These are phyloP conservation scores for Fusarium nematophilum DNA, from an alignment of 2,329 filamentous ascomycete genomes.

Conservation along the genomic window DNA sequence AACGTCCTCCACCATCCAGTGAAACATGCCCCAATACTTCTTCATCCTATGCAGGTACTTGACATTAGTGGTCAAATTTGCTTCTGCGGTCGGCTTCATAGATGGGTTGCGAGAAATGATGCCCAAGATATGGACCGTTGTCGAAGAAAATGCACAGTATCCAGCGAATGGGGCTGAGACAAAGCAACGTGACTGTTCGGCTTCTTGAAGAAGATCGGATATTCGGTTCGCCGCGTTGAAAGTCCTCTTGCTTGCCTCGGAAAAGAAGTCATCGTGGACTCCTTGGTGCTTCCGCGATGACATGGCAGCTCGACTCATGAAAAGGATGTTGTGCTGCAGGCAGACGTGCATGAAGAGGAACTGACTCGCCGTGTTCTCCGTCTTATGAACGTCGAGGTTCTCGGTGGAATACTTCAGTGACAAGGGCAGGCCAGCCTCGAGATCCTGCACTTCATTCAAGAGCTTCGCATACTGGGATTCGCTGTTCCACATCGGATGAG, in stretches of 20 bases:
- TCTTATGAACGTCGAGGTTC: slow-evolving; percentile 86
- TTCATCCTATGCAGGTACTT: slow-evolving; percentile 95
- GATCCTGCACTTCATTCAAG: slow-evolving; percentile 75
- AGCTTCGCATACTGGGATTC: slow-evolving; percentile 82
- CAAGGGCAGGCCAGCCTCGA: slow-evolving; percentile 76
- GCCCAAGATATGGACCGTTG: slow-evolving; percentile 92
- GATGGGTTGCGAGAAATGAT: slow-evolving; percentile 86
- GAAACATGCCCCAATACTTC: slow-evolving; percentile 98
- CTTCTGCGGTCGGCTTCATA: slow-evolving; percentile 82
- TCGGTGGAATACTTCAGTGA: slow-evolving; percentile 80
- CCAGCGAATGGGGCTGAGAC: slow-evolving; percentile 93
- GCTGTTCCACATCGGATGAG: slow-evolving; percentile 81
- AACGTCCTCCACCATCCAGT: slow-evolving; percentile 93
- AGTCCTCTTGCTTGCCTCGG: slow-evolving; percentile 78
- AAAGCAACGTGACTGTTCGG: slow-evolving; percentile 73
- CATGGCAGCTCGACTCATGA: slow-evolving; percentile 88
- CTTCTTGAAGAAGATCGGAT: slow-evolving; percentile 83
- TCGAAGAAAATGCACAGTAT: slow-evolving; percentile 93
- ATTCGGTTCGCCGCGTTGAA: slow-evolving; percentile 88
- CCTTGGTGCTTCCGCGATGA: slow-evolving; percentile 76
- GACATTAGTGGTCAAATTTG: slow-evolving; percentile 87
- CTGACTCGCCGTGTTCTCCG: slow-evolving; percentile 87
- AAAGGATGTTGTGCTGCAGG: slow-evolving; percentile 88
- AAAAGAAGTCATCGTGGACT: slow-evolving; percentile 81
- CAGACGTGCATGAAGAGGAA: slow-evolving; percentile 93